phyloP scores from a whole-genome alignment of 2,329 filamentous ascomycete genomes.

The Clarireedia hainanense region DNA sequence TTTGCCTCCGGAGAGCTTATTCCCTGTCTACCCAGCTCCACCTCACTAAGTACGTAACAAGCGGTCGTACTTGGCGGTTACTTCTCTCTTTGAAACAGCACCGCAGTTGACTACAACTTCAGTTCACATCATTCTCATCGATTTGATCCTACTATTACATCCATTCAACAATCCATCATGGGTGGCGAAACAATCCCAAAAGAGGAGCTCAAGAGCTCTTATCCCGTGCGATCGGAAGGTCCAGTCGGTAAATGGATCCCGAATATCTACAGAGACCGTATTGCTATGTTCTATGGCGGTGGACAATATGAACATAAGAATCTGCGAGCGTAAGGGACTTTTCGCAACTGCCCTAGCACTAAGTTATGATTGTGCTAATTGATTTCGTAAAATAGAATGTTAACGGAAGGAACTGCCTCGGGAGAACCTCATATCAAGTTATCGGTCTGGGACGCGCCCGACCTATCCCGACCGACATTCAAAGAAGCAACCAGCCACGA shows the following conservation, averaged over 20 bases:
- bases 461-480: slow-evolving; percentile 75
- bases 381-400: slow-evolving; percentile 44
- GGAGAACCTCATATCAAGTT: slow-evolving; percentile 75
- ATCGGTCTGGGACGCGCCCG: slow-evolving; percentile 76
- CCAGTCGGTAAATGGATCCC: slow-evolving; percentile 73
- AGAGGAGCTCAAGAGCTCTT: slow-evolving; percentile 22
- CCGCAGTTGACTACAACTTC: slow-evolving; percentile 4
- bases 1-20: background rate
- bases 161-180: slow-evolving; percentile 24
- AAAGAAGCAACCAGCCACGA: slow-evolving; percentile 69
- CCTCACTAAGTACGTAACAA: slow-evolving; percentile 6
- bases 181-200: slow-evolving; percentile 27
- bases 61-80: slow-evolving; percentile 1
- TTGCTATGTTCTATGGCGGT: slow-evolving; percentile 69
- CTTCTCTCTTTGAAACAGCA: background rate
- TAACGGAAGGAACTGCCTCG: slow-evolving; percentile 58
- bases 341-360: slow-evolving; percentile 1
- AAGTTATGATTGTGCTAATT: slow-evolving; percentile 5
- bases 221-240: slow-evolving; percentile 26
- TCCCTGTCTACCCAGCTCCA: background rate
- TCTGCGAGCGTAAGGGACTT: slow-evolving; percentile 56
- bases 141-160: slow-evolving; percentile 5
- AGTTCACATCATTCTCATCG: background rate
- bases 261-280: slow-evolving; percentile 76
- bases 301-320: slow-evolving; percentile 76